These are phyloP conservation scores for Mycena metata DNA, from an alignment of 768 basidiomycete genomes.

Conservation along the genomic window DNA sequence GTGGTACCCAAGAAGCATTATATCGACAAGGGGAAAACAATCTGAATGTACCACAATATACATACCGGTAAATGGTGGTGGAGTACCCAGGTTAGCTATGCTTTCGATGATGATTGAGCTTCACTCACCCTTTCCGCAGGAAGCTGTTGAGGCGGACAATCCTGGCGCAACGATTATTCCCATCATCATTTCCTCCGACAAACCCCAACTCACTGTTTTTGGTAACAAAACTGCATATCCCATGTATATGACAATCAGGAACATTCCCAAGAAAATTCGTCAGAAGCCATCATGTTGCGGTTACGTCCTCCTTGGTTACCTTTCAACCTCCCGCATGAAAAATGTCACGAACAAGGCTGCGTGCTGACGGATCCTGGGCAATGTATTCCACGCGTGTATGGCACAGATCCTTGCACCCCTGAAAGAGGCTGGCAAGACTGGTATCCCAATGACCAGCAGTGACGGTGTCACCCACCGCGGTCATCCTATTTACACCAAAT, in stretches of 20 bases:
- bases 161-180: no score
- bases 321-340: conserved; percentile 7
- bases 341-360: conserved; percentile 9
- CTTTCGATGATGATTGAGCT: background rate
- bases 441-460: conserved; percentile 40
- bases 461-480: conserved; percentile 40
- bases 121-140: background rate
- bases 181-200: no score
- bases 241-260: conserved; percentile 7
- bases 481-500: conserved; percentile 6
- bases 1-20: conserved; percentile 49
- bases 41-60: conserved; percentile 48
- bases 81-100: conserved; percentile 46
- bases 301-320: conserved; percentile 9
- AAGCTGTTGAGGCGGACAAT: background rate
- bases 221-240: conserved; percentile 17
- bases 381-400: conserved; percentile 7
- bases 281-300: background rate
- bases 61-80: conserved; percentile 56
- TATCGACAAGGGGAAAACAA: conserved; percentile 37
- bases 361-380: conserved; percentile 5
- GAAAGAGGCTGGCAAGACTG: conserved; percentile 17
- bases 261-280: conserved; percentile 4
- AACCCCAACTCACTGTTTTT: conserved; percentile 11
- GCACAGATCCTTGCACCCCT: conserved; percentile 1